These are phyloP conservation scores for Talaromyces rugulosus DNA, from an alignment of 2,329 filamentous ascomycete species.

Conservation along the genomic window DNA sequence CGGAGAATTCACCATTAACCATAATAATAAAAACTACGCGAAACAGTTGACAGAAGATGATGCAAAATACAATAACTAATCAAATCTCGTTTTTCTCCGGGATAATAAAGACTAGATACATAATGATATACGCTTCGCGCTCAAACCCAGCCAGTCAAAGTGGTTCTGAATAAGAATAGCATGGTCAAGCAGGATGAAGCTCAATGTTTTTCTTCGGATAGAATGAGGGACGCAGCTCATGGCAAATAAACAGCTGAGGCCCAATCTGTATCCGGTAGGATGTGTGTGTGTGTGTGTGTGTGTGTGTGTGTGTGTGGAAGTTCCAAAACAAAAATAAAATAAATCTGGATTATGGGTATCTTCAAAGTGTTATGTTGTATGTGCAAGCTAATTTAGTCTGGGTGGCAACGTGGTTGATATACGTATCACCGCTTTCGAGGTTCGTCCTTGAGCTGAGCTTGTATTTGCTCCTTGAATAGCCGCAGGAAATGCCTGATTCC, in stretches of 20 bases:
- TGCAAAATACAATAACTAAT: neutral
- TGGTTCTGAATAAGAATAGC: slow-evolving; percentile 4
- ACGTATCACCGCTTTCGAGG: slow-evolving; percentile 26
- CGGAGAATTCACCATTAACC: neutral
- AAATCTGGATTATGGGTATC: neutral
- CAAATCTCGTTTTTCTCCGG: neutral
- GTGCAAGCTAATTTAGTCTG: neutral
- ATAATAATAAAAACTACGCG: neutral
- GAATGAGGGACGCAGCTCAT: slow-evolving; percentile 22
- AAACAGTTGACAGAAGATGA: neutral
- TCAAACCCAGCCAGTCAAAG: slow-evolving; percentile 1
- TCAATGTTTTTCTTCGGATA: slow-evolving; percentile 21
- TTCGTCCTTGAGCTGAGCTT: slow-evolving; percentile 38
- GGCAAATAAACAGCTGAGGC: slow-evolving; percentile 16
- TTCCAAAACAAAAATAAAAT: neutral
- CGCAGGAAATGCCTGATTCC: slow-evolving; percentile 30
- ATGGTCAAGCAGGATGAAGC: slow-evolving; percentile 19
- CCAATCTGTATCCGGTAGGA: slow-evolving; percentile 22
- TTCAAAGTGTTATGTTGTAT: neutral
- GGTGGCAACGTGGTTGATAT: neutral
- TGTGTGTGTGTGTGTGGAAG: neutral
- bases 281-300: neutral
- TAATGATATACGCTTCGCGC: neutral
- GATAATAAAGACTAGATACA: neutral
- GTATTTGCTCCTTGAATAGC: slow-evolving; percentile 41